These are phyloP conservation scores for Dujonia santamariae DNA, from an alignment of 1,139 yeast species.

Conservation along the genomic window DNA sequence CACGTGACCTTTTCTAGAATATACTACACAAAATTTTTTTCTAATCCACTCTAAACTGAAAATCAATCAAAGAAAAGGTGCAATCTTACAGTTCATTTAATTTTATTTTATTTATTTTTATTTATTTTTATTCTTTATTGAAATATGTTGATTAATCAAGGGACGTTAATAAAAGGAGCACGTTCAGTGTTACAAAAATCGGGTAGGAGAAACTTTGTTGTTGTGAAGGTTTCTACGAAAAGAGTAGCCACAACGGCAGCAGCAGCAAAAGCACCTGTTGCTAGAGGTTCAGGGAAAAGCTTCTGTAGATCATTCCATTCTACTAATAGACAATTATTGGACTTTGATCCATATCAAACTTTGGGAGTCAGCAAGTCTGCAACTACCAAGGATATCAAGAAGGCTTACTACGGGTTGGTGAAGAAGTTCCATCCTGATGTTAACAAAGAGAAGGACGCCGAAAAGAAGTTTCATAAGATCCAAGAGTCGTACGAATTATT, in stretches of 20 bases:
- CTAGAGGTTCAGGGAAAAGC: background rate
- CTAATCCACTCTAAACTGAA: too few species aligned
- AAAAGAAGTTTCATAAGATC: slow-evolving; percentile 82
- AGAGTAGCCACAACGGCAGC: background rate
- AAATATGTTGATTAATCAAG: too few species aligned
- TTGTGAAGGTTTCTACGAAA: background rate
- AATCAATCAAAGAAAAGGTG: too few species aligned
- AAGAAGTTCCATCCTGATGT: slow-evolving; percentile 96
- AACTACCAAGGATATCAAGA: slow-evolving; percentile 80
- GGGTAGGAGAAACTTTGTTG: background rate
- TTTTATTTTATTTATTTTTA: too few species aligned
- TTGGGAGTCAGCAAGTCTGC: slow-evolving; percentile 77
- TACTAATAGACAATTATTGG: slow-evolving; percentile 19
- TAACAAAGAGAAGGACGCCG: slow-evolving; percentile 87
- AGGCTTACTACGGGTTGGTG: slow-evolving; percentile 90
- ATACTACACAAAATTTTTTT: too few species aligned
- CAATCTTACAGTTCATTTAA: too few species aligned
- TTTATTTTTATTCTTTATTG: too few species aligned
- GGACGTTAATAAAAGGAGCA: too few species aligned
- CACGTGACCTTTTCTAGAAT: too few species aligned
- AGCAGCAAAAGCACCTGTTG: background rate
- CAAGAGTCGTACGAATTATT: slow-evolving; percentile 93
- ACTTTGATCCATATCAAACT: slow-evolving; percentile 76
- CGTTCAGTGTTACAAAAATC: too few species aligned
- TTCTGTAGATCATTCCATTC: slow-evolving; percentile 25